Conservation (phyloP, 2,329 filamentous ascomycete genomes). For the Cryphonectria nitschkei region DNA sequence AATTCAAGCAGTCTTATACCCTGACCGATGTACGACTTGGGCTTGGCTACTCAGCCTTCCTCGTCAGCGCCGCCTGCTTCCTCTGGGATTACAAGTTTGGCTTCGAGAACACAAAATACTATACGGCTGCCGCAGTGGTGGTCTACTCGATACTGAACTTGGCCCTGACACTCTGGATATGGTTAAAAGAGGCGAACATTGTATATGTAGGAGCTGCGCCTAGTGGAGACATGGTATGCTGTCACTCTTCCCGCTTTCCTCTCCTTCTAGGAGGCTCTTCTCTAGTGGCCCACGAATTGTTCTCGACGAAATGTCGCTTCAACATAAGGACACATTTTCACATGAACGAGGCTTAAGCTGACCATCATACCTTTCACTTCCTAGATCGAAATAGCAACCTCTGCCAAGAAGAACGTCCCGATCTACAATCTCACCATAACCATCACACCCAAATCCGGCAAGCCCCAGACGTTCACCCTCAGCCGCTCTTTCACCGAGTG, state of each 20-base stretch:
- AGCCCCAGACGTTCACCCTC: constrained; percentile 54
- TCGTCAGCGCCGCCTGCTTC: constrained; percentile 82
- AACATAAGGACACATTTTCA: not conserved
- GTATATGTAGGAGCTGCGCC: constrained; percentile 76
- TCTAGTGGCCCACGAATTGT: not conserved
- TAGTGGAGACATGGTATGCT: constrained; percentile 66
- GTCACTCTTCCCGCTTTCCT: constrained; percentile 10
- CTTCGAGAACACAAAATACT: constrained; percentile 83
- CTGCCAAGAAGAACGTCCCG: constrained; percentile 77
- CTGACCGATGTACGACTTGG: constrained; percentile 81
- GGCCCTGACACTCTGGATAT: constrained; percentile 81
- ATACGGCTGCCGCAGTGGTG: constrained; percentile 77
- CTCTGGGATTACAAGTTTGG: constrained; percentile 89
- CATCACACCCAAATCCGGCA: constrained; percentile 44
- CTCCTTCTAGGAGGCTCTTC: not conserved
- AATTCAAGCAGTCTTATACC: constrained; percentile 79
- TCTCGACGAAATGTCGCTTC: not conserved
- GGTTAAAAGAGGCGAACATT: constrained; percentile 76
- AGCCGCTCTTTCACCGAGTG: constrained; percentile 71
- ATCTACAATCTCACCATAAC: constrained; percentile 77
- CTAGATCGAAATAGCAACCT: constrained; percentile 74
- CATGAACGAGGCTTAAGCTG: not conserved
- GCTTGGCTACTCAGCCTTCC: constrained; percentile 82
- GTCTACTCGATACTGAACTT: constrained; percentile 81
- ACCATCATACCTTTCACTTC: not conserved